phyloP scores from a whole-genome alignment of 352 stramenopile genomes.

The Phytopythium litorale region DNA sequence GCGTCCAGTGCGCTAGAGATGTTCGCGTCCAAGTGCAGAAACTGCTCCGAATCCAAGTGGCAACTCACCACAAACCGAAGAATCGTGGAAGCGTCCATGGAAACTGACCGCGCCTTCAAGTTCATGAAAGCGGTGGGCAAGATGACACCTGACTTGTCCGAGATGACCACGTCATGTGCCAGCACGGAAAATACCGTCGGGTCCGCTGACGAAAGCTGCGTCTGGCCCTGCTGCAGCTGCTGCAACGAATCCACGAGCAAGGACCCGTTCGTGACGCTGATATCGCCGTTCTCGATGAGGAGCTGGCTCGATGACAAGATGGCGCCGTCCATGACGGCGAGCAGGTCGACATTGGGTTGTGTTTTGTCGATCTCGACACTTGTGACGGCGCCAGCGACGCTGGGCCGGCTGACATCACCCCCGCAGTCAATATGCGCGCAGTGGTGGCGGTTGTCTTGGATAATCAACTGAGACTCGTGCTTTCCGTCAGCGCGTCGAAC shows the following conservation, averaged over 20 bases:
- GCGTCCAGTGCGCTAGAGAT: conserved; percentile 24
- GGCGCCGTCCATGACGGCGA: conserved; percentile 46
- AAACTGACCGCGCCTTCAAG: conserved; percentile 37
- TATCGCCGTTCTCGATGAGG: conserved; percentile 27
- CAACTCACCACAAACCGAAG: conserved; percentile 39
- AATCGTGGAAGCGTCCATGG: conserved; percentile 44
- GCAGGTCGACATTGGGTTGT: conserved; percentile 20
- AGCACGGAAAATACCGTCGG: conserved; percentile 9
- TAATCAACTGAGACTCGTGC: conserved; percentile 38
- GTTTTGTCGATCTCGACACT: conserved; percentile 31
- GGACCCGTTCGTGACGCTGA: conserved; percentile 45
- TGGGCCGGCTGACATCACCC: neutral
- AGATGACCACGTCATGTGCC: conserved; percentile 41
- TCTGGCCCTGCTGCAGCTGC: neutral
- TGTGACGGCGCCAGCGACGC: conserved; percentile 42
- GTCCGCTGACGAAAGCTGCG: neutral
- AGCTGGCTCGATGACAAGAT: conserved; percentile 37
- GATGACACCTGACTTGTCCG: conserved; percentile 33
- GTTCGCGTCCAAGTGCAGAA: conserved; percentile 48
- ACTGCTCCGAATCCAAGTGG: conserved; percentile 37
- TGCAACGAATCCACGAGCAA: conserved; percentile 40
- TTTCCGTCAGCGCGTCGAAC: conserved; percentile 42
- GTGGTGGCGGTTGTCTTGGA: conserved; percentile 15
- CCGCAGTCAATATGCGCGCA: conserved; percentile 8
- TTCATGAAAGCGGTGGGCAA: conserved; percentile 30